phyloP scores from a whole-genome alignment of 2,329 filamentous ascomycete genomes.

The Aspergillus unguis region DNA sequence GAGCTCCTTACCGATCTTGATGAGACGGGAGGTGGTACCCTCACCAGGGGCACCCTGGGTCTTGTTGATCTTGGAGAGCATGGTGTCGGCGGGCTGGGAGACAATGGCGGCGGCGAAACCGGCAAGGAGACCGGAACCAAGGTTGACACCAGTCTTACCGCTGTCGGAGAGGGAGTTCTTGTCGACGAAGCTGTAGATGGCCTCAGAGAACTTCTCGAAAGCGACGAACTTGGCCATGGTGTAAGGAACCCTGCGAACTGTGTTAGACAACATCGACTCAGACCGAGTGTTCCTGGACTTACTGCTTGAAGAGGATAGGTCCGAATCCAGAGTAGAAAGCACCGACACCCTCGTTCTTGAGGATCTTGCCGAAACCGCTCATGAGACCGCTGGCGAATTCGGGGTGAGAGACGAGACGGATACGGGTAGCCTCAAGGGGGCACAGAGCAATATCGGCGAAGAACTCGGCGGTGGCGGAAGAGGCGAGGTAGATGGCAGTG shows the following conservation, averaged over 20 bases:
- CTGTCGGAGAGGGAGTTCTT: conserved; percentile 66
- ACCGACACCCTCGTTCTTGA: conserved; percentile 75
- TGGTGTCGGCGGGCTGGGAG: conserved; percentile 88
- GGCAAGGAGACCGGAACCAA: conserved; percentile 79
- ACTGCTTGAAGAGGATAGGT: conserved; percentile 81
- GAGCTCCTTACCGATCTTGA: conserved; percentile 87
- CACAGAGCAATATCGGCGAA: conserved; percentile 68
- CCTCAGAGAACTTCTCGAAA: conserved; percentile 82
- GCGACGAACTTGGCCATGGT: conserved; percentile 96
- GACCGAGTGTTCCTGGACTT: conserved; percentile 34
- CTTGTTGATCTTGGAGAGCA: conserved; percentile 97
- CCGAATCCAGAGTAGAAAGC: conserved; percentile 92
- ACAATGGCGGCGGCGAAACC: conserved; percentile 83
- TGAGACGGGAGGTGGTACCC: conserved; percentile 72
- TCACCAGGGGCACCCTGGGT: conserved; percentile 82
- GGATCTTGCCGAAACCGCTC: conserved; percentile 77
- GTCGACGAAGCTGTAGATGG: conserved; percentile 65
- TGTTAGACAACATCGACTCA: conserved; percentile 4
- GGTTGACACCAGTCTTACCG: conserved; percentile 76
- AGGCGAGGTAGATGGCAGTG: conserved; percentile 74
- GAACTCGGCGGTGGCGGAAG: conserved; percentile 60
- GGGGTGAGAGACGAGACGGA: conserved; percentile 85
- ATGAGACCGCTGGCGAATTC: conserved; percentile 78
- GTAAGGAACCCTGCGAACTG: conserved; percentile 68
- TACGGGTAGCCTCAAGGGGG: conserved; percentile 89